Percentiles rank a stretch among this genome's conserved stretches.
phyloP scores from a whole-genome alignment of 768 basidiomycete genomes.

The Podaxis mareebaensis region DNA sequence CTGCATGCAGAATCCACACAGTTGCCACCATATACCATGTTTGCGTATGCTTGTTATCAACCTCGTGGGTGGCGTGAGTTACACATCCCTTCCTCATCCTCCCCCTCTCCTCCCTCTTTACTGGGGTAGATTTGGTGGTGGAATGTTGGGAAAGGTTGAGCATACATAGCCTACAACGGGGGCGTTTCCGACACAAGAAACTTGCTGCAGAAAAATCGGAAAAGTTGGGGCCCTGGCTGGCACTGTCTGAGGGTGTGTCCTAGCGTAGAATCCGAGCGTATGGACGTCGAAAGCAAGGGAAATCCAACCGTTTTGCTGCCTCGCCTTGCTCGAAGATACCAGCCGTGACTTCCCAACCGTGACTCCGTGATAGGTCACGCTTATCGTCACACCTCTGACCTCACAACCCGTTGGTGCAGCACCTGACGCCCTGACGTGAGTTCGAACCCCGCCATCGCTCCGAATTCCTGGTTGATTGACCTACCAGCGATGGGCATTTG shows the following conservation, averaged over 20 bases:
- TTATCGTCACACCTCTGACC: neutral
- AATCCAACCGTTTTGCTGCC: constrained; percentile 7
- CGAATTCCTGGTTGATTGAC: neutral
- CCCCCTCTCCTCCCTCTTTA: neutral
- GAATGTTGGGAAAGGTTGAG: neutral
- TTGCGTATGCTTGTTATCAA: neutral
- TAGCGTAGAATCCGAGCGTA: constrained; percentile 6
- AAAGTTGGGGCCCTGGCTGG: neutral
- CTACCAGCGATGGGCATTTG: neutral
- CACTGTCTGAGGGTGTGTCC: neutral
- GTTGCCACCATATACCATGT: neutral
- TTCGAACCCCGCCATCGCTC: neutral
- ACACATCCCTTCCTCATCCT: neutral
- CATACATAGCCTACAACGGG: neutral
- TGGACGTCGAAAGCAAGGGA: constrained; percentile 17
- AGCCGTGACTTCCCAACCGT: constrained; percentile 10
- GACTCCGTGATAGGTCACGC: constrained; percentile 6
- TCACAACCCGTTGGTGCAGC: neutral
- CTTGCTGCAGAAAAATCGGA: neutral
- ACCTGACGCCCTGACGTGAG: neutral
- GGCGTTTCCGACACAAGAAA: neutral
- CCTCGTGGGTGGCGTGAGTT: constrained; percentile 5
- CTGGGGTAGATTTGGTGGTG: neutral
- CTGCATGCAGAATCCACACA: neutral
- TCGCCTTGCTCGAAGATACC: constrained; percentile 14